Base-by-base conservation (phyloP, 2,329 filamentous ascomycete species). In the Leptographium galeiforme region DNA sequence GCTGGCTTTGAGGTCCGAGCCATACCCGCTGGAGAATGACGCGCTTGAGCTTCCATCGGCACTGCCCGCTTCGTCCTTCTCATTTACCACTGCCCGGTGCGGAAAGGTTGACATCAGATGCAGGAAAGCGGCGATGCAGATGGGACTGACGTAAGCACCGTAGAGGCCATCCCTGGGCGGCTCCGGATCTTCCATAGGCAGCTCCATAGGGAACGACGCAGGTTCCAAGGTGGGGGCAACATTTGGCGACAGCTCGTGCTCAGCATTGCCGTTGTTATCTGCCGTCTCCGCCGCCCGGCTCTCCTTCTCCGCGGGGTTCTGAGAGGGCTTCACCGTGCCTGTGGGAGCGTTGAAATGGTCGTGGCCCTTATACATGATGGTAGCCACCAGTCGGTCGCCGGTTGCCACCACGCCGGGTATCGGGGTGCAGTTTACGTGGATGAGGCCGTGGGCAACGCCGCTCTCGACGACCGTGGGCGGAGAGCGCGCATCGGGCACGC, bases 51-150 rank as follows among this genome's bases (percentile, higher is more conserved):
- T n/a, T 7, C 12, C 19, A 12, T 50, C 36, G n/a, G 34, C 30
- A 16, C 13, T 25, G 41, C 12, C 18, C 11, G 8, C 36, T 2
- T 32, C 30, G 45, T 43, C 30, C 1, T 49, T 38, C 6, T 25
- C 16, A n/a, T 71, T 70, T 43, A 72, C 76, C 12, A 32, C 19
- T 2, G 68, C 65, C 0, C 75, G 74, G 19, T 77, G 69, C 13
- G 80, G 80, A 56, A 84, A 81, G 19, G 72, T 74, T 19, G 78
- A 78, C 74, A 84, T 82, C 56, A 84, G 74, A 62, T 83, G 79
- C 25, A 84, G 72, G 64, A 84, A 84, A 14, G 79, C 80, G 11
- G 79, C 79, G 57, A 82, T 75, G 67, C 81, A 84, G 56, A 84
- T 71, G 7, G 80, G 78, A 18, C 79, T 82, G 62, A 84, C 76